Evolutionary conservation across 768 basidiomycete species (phyloP).

Genomic region (Pisolithus sp.): DNA sequence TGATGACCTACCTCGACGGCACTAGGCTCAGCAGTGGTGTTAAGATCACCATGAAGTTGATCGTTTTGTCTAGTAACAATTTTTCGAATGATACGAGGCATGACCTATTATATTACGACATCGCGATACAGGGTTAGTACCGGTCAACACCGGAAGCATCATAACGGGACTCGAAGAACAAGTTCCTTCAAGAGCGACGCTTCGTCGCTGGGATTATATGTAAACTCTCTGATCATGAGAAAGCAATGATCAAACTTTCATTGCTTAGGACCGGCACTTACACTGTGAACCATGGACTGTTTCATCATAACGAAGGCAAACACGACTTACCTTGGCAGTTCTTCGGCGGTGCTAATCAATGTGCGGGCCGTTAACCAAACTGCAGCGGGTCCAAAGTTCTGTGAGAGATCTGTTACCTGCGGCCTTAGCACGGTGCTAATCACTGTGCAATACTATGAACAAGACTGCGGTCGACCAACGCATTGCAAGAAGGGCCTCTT

Average conservation of each 20-base stretch:
- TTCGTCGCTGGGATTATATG: conserved; percentile 67
- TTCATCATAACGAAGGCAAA: conserved; percentile 91
- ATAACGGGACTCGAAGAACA: conserved; percentile 74
- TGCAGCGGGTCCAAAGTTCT: too few species aligned
- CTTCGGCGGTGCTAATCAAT: conserved; percentile 81
- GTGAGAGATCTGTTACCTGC: too few species aligned
- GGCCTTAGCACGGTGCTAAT: conserved; percentile 49
- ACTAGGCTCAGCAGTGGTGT: conserved; percentile 83
- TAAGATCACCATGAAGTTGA: conserved; percentile 91
- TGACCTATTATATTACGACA: conserved; percentile 46
- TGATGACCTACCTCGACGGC: conserved; percentile 82
- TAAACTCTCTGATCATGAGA: conserved; percentile 56
- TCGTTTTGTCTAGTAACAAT: conserved; percentile 92
- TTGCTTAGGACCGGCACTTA: neutral
- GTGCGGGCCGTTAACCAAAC: conserved; percentile 4
- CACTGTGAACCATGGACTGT: conserved; percentile 50
- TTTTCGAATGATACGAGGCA: conserved; percentile 95
- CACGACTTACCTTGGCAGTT: conserved; percentile 92
- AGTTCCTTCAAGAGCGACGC: conserved; percentile 75
- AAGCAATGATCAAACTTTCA: neutral
- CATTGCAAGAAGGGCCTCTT: too few species aligned
- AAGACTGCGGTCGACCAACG: too few species aligned
- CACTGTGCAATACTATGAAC: conserved; percentile 31
- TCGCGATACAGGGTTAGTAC: neutral
- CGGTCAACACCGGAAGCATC: neutral